A percentile compares a stretch with the other conserved stretches of the same genome.
Conservation (phyloP, 2,329 filamentous ascomycete genomes). For the Fusarium xyrophilum region DNA sequence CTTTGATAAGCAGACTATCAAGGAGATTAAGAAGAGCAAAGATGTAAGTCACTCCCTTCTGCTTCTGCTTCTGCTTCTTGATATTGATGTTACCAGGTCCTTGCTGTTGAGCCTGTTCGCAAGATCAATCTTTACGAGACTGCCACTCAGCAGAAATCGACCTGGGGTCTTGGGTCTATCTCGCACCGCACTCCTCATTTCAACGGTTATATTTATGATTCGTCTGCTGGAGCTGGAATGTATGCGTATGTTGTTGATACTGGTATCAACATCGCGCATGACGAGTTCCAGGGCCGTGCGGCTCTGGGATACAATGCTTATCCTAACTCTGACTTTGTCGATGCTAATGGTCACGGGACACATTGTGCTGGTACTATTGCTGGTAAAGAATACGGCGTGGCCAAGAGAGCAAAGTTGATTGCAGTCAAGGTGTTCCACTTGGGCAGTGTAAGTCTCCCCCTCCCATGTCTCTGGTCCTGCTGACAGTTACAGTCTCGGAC, state of each 20-base stretch:
- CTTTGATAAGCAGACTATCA: conserved; percentile 52
- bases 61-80: not conserved
- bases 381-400: conserved; percentile 54
- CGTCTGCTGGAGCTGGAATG: conserved; percentile 49
- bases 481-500: conserved; percentile 33
- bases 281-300: conserved; percentile 54
- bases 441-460: conserved; percentile 7
- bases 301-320: conserved; percentile 48
- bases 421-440: conserved; percentile 55
- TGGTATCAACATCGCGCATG: conserved; percentile 57
- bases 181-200: conserved; percentile 49
- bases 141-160: conserved; percentile 46
- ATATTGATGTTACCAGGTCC: conserved; percentile 40
- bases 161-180: conserved; percentile 56
- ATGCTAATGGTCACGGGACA: conserved; percentile 55
- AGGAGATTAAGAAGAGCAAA: conserved; percentile 48
- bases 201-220: conserved; percentile 52
- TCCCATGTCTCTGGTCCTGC: not conserved
- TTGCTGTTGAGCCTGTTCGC: conserved; percentile 45
- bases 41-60: conserved; percentile 44
- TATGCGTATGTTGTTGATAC: conserved; percentile 64
- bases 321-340: conserved; percentile 43
- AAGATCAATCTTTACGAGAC: conserved; percentile 41
- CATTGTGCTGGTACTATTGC: conserved; percentile 56
- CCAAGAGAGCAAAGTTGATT: conserved; percentile 52